Evolutionary conservation across 2,329 filamentous ascomycete species (phyloP), one percentile per base, ranked within the genome.

Genomic region (Chaetomium olivaceum): DNA sequence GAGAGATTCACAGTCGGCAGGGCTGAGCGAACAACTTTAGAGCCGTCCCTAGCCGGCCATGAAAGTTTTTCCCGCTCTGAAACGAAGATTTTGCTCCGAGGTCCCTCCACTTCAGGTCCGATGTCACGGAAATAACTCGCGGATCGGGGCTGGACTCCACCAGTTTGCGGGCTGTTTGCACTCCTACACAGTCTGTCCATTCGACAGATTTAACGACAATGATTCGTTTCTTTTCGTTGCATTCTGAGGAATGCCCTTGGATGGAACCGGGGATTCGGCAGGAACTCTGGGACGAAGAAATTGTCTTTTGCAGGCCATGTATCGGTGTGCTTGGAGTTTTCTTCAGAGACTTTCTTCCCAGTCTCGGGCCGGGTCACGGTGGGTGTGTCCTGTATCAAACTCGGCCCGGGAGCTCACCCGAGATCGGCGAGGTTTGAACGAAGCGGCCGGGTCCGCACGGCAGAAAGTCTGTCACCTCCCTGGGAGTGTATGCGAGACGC

Each of bases 331-430:
- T 6, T 3, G 29, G 9, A 46, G 19, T n/a, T 12, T 9, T 3
- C 2, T 33, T 4, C 21, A 23, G n/a, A n/a, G 31, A 3, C n/a
- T 56, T 19, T 27, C 23, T 9, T 8, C 21, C 11, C 11, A 7
- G 48, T 27, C 11, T n/a, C 14, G 48, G 58, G 25, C 48, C 52
- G 21, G 62, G 29, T 50, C 11, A 23, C 25, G 33, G n/a, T 46
- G 43, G 58, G 21, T 9, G 33, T 54, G 21, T 46, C n/a, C n/a
- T 43, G 54, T 14, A 31, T 19, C n/a, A 12, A 5, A 25, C 21
- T 50, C 63, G 63, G 66, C 25, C 66, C 61, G 66, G 55, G 27
- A 58, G 48, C 19, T 59, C 48, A 59, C 50, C 56, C 43, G 60
- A 19, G 51, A 54, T 61, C 63, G 63, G 66, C 60, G 56, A 52